Conservation (phyloP, 2,329 filamentous ascomycete species). For the Chalara sp. region DNA sequence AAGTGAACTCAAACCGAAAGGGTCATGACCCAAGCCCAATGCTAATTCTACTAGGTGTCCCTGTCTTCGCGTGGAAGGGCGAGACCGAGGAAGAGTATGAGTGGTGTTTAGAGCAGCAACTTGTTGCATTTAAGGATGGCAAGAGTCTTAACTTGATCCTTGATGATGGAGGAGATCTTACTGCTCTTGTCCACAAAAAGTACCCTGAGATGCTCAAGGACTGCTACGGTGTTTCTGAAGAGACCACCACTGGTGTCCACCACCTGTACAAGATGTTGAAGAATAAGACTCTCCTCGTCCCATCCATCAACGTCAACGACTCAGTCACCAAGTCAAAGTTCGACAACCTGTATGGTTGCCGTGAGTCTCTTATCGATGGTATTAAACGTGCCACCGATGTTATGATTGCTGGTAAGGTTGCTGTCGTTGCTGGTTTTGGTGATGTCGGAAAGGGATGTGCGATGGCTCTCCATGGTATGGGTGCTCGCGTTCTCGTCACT, state of each 20-base stretch:
- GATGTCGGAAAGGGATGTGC: conserved; percentile 99
- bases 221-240: conserved; percentile 98
- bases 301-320: conserved; percentile 99
- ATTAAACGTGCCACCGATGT: conserved; percentile 99
- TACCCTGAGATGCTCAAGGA: conserved; percentile 97
- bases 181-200: conserved; percentile 92
- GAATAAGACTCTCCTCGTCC: conserved; percentile 80
- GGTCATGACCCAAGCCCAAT: too few species aligned
- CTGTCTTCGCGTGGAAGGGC: conserved; percentile 69
- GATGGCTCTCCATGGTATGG: conserved; percentile 92
- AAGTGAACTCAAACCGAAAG: not conserved
- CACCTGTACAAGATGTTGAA: conserved; percentile 98
- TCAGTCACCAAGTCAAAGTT: conserved; percentile 99
- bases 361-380: conserved; percentile 95
- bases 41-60: conserved; percentile 52
- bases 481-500: conserved; percentile 91
- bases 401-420: conserved; percentile 99
- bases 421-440: conserved; percentile 95
- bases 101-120: conserved; percentile 99
- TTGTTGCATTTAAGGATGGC: conserved; percentile 91
- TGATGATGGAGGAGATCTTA: conserved; percentile 96
- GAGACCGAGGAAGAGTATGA: conserved; percentile 99
- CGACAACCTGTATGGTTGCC: conserved; percentile 99
- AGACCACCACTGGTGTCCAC: conserved; percentile 99
- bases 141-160: conserved; percentile 98